Conservation (phyloP, 805 yeast genomes). For the Ogataea paraovalis region DNA sequence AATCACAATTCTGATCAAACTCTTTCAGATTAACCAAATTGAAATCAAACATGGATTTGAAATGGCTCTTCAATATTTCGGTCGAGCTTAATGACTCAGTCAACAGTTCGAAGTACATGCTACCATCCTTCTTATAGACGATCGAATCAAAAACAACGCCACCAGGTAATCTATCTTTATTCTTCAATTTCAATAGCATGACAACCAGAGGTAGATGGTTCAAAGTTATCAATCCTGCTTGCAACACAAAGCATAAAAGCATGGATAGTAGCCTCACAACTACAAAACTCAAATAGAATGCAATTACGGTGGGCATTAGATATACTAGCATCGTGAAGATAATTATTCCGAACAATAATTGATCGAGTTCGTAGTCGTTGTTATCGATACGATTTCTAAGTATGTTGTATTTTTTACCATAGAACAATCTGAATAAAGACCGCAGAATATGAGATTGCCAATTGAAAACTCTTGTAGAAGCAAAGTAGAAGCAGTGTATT, state of each 20-base stretch:
- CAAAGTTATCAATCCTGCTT: constrained; percentile 55
- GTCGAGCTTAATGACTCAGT: constrained; percentile 26
- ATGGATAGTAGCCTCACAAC: constrained; percentile 51
- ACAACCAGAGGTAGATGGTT: constrained; percentile 90
- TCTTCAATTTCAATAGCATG: constrained; percentile 71
- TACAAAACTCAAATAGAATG: constrained; percentile 77
- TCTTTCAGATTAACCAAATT: constrained; percentile 24
- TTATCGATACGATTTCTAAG: constrained; percentile 83
- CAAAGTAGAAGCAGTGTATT: constrained; percentile 68
- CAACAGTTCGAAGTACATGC: constrained; percentile 18
- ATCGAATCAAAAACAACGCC: constrained; percentile 38
- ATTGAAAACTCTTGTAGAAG: constrained; percentile 73
- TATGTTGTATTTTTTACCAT: constrained; percentile 85
- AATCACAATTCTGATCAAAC: constrained; percentile 5
- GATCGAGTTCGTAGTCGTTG: constrained; percentile 80
- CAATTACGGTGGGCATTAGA: constrained; percentile 80
- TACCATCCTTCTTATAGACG: background rate
- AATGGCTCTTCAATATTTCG: constrained; percentile 28
- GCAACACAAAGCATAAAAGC: constrained; percentile 46
- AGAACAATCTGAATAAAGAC: constrained; percentile 77
- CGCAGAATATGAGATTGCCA: constrained; percentile 66
- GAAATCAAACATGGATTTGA: constrained; percentile 26
- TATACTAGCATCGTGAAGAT: constrained; percentile 76
- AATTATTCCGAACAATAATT: constrained; percentile 81
- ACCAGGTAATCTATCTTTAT: constrained; percentile 60